Conservation (phyloP, 768 basidiomycete species). For the Leccinellum luteum region DNA sequence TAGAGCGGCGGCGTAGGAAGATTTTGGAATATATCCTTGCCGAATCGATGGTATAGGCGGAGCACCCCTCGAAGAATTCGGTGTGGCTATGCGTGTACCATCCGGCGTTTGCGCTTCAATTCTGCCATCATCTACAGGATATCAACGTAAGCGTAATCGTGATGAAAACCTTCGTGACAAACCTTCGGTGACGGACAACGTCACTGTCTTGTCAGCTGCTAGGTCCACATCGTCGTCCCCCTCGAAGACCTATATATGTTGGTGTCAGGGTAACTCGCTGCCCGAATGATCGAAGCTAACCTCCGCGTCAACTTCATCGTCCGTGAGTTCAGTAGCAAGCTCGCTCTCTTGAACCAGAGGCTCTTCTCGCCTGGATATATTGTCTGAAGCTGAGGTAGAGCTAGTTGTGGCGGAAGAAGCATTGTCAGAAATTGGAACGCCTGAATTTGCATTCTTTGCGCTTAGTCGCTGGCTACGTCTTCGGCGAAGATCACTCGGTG, state of each 20-base stretch:
- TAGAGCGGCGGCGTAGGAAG: constrained; percentile 92
- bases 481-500: constrained; percentile 47
- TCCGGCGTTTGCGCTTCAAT: constrained; percentile 96
- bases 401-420: constrained; percentile 22
- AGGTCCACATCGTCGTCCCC: constrained; percentile 80
- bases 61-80: constrained; percentile 53
- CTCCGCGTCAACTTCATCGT: constrained; percentile 84
- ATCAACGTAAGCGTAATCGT: constrained; percentile 7
- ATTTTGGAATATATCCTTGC: constrained; percentile 37
- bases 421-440: constrained; percentile 11
- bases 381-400: constrained; percentile 28
- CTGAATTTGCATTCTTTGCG: constrained; percentile 50
- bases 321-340: constrained; percentile 72
- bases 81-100: constrained; percentile 91
- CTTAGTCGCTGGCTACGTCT: constrained; percentile 84
- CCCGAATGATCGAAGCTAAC: constrained; percentile 23
- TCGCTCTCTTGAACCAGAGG: constrained; percentile 60
- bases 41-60: constrained; percentile 32
- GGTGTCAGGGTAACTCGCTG: constrained; percentile 10
- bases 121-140: constrained; percentile 73
- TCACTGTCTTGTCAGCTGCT: constrained; percentile 81
- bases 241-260: constrained; percentile 61
- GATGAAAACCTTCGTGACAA: constrained; percentile 10
- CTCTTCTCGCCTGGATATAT: constrained; percentile 38
- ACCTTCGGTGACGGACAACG: constrained; percentile 80